These are phyloP conservation scores for Podila epicladia DNA, from an alignment of 192 early-diverging fungal genomes.

Conservation along the genomic window DNA sequence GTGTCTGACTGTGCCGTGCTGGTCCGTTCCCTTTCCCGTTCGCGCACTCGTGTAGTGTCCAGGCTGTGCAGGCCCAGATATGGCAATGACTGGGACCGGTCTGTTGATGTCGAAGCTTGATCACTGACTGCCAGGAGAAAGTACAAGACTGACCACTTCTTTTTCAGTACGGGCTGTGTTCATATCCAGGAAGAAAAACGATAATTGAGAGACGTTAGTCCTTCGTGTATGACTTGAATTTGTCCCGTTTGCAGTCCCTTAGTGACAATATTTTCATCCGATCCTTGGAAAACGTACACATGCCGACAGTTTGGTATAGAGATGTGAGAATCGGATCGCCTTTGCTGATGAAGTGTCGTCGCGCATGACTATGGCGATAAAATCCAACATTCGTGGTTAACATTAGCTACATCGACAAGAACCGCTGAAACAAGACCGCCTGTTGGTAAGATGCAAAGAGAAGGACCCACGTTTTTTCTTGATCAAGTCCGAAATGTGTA, in stretches of 20 bases:
- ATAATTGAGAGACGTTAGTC: background rate
- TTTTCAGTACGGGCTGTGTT: conserved; percentile 52
- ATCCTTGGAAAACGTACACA: conserved; percentile 37
- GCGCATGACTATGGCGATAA: conserved; percentile 59
- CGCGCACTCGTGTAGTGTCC: conserved; percentile 22
- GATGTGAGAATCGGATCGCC: conserved; percentile 68
- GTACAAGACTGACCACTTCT: conserved; percentile 70
- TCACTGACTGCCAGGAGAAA: conserved; percentile 61
- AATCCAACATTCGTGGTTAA: background rate
- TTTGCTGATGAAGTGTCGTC: conserved; percentile 58
- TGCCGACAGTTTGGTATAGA: conserved; percentile 63
- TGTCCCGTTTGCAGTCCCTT: background rate
- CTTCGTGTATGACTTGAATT: background rate
- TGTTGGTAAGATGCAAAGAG: too few species aligned
- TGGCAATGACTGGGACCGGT: conserved; percentile 22
- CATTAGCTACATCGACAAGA: too few species aligned
- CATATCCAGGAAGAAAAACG: background rate
- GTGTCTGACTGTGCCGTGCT: conserved; percentile 20
- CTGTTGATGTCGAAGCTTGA: conserved; percentile 16
- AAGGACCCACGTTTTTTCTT: conserved; percentile 68
- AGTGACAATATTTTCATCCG: background rate
- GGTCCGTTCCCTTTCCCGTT: conserved; percentile 9
- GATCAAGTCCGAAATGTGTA: conserved; percentile 66
- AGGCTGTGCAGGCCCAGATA: conserved; percentile 44
- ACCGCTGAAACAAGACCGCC: too few species aligned